Conservation (phyloP, 2,329 filamentous ascomycete genomes). For the Escovopsis sp. region DNA sequence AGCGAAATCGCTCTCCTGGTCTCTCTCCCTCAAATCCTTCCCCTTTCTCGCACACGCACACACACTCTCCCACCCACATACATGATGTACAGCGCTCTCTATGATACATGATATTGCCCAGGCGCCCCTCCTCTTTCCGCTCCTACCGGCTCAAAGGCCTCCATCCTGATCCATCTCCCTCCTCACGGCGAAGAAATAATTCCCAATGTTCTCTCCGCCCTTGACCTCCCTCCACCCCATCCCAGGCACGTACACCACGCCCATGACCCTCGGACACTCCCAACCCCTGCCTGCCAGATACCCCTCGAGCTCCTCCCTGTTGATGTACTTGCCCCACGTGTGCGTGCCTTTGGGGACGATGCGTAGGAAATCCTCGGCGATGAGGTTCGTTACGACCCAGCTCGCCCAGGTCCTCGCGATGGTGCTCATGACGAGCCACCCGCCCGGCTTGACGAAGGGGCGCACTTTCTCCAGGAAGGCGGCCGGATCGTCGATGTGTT, state of each 20-base stretch:
- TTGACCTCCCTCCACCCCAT: constrained; percentile 74
- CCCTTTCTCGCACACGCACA: no score
- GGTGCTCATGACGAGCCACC: constrained; percentile 85
- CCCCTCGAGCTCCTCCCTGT: constrained; percentile 57
- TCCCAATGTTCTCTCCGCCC: constrained; percentile 74
- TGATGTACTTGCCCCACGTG: constrained; percentile 93
- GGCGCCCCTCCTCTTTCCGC: no score
- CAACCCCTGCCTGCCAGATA: constrained; percentile 41
- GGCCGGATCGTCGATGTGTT: constrained; percentile 69
- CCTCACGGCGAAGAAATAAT: constrained; percentile 88
- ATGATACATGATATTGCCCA: no score
- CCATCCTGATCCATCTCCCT: constrained; percentile 10
- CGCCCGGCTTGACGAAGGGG: constrained; percentile 70
- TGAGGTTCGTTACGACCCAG: constrained; percentile 82
- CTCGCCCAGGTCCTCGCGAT: constrained; percentile 81
- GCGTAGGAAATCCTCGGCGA: constrained; percentile 74
- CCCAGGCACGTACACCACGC: constrained; percentile 80
- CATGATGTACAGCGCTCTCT: no score
- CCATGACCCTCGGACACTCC: constrained; percentile 49
- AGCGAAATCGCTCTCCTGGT: no score
- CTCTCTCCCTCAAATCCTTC: no score
- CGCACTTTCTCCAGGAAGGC: constrained; percentile 58
- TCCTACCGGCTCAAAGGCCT: no score
- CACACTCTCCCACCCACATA: no score
- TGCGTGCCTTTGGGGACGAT: constrained; percentile 90